Evolutionary conservation across 768 basidiomycete genomes (phyloP).

Genomic region (Xerocomus spinulosus): DNA sequence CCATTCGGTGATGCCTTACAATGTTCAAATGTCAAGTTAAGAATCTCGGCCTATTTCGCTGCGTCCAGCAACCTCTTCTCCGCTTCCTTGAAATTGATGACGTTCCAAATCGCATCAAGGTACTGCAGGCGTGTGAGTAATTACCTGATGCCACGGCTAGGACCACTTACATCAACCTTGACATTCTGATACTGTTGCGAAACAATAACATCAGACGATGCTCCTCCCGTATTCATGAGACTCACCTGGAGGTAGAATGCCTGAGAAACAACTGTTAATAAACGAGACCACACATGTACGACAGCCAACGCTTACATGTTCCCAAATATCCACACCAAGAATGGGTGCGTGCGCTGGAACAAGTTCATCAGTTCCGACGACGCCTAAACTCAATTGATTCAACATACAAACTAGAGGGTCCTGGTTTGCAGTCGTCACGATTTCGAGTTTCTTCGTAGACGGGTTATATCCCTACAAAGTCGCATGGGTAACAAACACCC

Average conservation of each 20-base stretch:
- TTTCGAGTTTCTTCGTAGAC: conserved; percentile 69
- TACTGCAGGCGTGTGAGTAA: conserved; percentile 49
- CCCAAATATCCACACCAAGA: conserved; percentile 97
- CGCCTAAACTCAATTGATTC: too few relatives aligned
- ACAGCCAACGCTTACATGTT: conserved; percentile 56
- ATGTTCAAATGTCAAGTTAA: not conserved
- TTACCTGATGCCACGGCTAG: not conserved
- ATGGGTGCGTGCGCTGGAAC: conserved; percentile 75
- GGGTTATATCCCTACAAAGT: conserved; percentile 61
- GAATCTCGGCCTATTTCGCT: conserved; percentile 19
- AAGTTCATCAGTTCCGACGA: conserved; percentile 6
- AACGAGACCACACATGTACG: conserved; percentile 5
- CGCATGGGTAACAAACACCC: not conserved
- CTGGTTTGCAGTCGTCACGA: conserved; percentile 93
- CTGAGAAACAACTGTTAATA: conserved; percentile 28
- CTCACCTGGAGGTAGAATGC: conserved; percentile 57
- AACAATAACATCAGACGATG: conserved; percentile 13
- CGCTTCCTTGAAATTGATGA: conserved; percentile 94
- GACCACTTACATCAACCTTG: conserved; percentile 77
- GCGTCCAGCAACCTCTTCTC: conserved; percentile 51
- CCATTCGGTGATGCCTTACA: conserved; percentile 9
- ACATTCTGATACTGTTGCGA: conserved; percentile 80
- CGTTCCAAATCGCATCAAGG: conserved; percentile 91
- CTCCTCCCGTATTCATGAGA: not conserved
- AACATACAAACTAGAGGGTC: conserved; percentile 75